These are phyloP conservation scores for Pseudogymnoascus sp. DNA, from an alignment of 2,329 filamentous ascomycete species.

Conservation along the genomic window DNA sequence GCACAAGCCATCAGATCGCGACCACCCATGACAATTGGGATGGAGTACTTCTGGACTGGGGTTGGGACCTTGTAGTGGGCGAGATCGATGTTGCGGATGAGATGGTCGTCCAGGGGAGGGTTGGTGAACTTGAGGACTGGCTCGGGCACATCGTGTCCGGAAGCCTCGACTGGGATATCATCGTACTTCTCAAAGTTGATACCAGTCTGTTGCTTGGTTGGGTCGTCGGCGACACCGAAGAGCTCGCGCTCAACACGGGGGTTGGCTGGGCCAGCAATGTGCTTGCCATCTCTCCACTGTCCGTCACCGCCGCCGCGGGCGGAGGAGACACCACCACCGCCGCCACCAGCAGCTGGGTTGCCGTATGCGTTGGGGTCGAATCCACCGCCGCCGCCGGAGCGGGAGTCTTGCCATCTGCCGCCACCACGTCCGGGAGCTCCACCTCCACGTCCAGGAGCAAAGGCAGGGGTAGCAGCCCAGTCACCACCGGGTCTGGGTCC, in stretches of 20 bases:
- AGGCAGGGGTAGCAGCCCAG: slow-evolving; percentile 32
- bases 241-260: slow-evolving; percentile 89
- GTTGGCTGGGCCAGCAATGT: slow-evolving; percentile 83
- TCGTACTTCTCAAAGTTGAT: slow-evolving; percentile 99
- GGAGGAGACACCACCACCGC: slow-evolving; percentile 43
- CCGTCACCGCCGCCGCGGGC: slow-evolving; percentile 86
- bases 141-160: slow-evolving; percentile 86
- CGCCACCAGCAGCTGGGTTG: slow-evolving; percentile 30
- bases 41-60: slow-evolving; percentile 98
- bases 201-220: slow-evolving; percentile 90
- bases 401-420: slow-evolving; percentile 26
- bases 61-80: slow-evolving; percentile 94
- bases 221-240: slow-evolving; percentile 85
- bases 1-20: slow-evolving; percentile 99
- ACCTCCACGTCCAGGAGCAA: slow-evolving; percentile 26
- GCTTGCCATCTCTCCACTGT: slow-evolving; percentile 95
- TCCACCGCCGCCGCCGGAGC: slow-evolving; percentile 25
- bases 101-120: slow-evolving; percentile 89
- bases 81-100: slow-evolving; percentile 86
- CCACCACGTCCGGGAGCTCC: slow-evolving; percentile 31
- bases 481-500: slow-evolving; percentile 24
- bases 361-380: slow-evolving; percentile 59
- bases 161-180: slow-evolving; percentile 97
- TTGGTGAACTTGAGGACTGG: slow-evolving; percentile 86
- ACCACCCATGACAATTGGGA: slow-evolving; percentile 95